phyloP scores from a whole-genome alignment of 768 basidiomycete genomes.

The Baorangia bicolor region DNA sequence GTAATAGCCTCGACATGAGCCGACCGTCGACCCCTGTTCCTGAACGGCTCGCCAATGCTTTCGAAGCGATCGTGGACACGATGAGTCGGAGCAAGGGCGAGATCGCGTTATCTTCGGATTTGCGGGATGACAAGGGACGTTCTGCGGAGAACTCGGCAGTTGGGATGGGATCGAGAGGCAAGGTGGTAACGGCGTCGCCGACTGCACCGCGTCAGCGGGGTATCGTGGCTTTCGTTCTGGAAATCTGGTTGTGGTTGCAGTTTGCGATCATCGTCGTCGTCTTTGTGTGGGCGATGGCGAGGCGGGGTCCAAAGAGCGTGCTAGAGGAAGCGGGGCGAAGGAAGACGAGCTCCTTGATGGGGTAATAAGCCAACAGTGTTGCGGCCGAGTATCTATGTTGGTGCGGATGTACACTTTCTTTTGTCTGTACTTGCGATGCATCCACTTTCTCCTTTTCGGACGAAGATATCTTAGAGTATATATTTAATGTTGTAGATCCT shows the following conservation, averaged over 20 bases:
- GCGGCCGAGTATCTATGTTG: background rate
- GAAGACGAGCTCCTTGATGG: conserved; percentile 20
- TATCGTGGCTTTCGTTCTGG: conserved; percentile 51
- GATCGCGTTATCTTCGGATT: conserved; percentile 5
- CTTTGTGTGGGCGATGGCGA: conserved; percentile 81
- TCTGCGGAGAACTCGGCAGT: background rate
- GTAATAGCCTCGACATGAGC: conserved; percentile 16
- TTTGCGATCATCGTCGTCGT: conserved; percentile 71
- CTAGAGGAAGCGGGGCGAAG: conserved; percentile 45
- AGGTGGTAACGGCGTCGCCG: conserved; percentile 10
- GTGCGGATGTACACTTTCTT: conserved; percentile 2
- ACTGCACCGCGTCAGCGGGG: conserved; percentile 30
- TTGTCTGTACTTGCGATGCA: background rate
- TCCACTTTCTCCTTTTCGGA: background rate
- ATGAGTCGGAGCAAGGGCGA: conserved; percentile 28
- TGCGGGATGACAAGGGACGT: conserved; percentile 4
- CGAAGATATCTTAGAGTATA: conserved; percentile 20
- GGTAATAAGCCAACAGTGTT: background rate
- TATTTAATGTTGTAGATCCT: conserved; percentile 24
- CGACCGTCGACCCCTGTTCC: conserved; percentile 37
- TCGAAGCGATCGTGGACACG: conserved; percentile 48
- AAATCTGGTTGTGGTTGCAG: conserved; percentile 85
- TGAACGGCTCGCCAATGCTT: conserved; percentile 40
- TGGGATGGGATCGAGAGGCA: conserved; percentile 1
- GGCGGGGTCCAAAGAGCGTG: conserved; percentile 69